phyloP scores from a whole-genome alignment of 352 stramenopile species.

The Globisporangium perplexum region DNA sequence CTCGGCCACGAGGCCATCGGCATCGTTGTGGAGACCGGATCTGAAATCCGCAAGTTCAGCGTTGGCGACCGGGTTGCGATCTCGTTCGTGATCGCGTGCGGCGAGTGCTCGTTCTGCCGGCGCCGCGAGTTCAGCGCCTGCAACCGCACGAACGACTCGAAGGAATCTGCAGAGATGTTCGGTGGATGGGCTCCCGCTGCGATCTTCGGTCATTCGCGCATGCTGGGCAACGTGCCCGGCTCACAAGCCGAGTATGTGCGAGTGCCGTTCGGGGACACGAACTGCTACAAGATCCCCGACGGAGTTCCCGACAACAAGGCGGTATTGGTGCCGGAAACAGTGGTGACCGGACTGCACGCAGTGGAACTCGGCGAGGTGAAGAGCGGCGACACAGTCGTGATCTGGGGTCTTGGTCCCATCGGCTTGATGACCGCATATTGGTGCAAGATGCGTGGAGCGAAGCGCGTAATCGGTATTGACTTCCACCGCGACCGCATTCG shows the following conservation, averaged over 20 bases:
- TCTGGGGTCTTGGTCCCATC: conserved; percentile 66
- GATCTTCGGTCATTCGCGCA: conserved; percentile 45
- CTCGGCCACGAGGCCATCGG: conserved; percentile 69
- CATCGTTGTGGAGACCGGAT: conserved; percentile 43
- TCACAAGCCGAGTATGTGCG: conserved; percentile 71
- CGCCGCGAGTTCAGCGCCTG: conserved; percentile 55
- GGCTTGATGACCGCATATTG: conserved; percentile 50
- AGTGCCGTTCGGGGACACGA: conserved; percentile 66
- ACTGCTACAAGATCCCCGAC: conserved; percentile 59
- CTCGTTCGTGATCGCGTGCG: conserved; percentile 65
- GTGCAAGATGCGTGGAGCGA: conserved; percentile 60
- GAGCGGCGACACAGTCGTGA: conserved; percentile 39
- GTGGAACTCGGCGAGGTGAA: conserved; percentile 48
- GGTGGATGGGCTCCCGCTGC: conserved; percentile 57
- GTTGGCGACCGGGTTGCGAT: conserved; percentile 67
- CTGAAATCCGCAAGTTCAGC: conserved; percentile 44
- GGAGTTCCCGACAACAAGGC: conserved; percentile 56
- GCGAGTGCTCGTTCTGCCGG: conserved; percentile 59
- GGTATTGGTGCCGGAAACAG: conserved; percentile 57
- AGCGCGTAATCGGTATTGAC: conserved; percentile 55
- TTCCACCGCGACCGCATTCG: conserved; percentile 40
- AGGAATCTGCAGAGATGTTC: conserved; percentile 59
- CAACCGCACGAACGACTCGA: conserved; percentile 68
- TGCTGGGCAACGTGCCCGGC: conserved; percentile 56
- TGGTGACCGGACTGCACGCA: conserved; percentile 49